These are phyloP conservation scores for Corynascus novoguineensis DNA, from an alignment of 495 filamentous ascomycete species.

Conservation along the genomic window DNA sequence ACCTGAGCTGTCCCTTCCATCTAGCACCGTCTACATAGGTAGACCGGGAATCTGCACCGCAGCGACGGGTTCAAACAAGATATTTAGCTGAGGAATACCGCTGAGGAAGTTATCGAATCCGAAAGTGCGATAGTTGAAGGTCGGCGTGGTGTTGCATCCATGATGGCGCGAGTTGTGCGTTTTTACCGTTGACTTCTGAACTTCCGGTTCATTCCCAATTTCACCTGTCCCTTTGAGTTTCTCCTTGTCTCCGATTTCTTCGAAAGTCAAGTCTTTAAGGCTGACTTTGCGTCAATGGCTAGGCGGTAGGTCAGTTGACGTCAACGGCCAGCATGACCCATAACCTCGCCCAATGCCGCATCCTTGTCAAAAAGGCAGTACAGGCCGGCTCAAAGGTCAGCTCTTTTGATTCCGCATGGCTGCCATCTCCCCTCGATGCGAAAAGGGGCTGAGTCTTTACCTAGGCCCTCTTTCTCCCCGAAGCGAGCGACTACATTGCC, in stretches of 20 bases:
- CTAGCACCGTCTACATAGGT: too few species aligned
- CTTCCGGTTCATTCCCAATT: neutral
- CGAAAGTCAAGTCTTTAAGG: too few species aligned
- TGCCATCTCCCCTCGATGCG: neutral
- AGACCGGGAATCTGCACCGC: too few species aligned
- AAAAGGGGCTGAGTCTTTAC: neutral
- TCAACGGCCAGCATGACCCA: constrained; percentile 71
- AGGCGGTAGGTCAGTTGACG: constrained; percentile 87
- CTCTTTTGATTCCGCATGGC: constrained; percentile 6
- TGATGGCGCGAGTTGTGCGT: neutral
- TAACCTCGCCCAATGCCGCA: constrained; percentile 71
- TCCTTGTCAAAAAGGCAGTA: constrained; percentile 65
- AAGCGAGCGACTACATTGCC: constrained; percentile 86
- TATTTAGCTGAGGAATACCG: neutral
- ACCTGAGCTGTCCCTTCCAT: neutral
- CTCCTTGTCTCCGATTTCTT: too few species aligned
- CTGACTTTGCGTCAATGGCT: neutral
- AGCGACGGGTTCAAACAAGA: too few species aligned
- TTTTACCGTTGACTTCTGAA: too few species aligned
- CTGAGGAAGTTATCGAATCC: neutral
- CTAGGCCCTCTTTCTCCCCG: constrained; percentile 83
- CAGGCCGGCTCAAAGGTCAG: constrained; percentile 69
- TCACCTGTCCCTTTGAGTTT: neutral
- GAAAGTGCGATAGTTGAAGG: neutral
- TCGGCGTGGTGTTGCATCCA: neutral